Base-by-base conservation (phyloP, 176 grass and related monocot species). In the Stipa capillata region DNA sequence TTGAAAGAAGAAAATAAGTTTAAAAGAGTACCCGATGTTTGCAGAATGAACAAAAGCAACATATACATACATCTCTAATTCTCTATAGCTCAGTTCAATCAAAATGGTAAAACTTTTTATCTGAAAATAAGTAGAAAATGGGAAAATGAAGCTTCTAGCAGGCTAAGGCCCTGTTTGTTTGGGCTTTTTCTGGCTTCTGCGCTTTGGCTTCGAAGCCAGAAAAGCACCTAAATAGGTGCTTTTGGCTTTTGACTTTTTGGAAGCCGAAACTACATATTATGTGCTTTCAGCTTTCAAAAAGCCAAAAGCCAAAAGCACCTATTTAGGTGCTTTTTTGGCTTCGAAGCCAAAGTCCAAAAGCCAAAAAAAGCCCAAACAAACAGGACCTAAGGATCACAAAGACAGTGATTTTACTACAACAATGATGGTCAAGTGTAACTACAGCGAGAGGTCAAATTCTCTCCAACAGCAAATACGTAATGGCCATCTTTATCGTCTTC, bases 401-500 rank as follows among this genome's bases (percentile, higher is more conserved):
- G 74, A 72, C 75, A 91, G 43, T 74, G 70, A 87, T 77, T 65
- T 78, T 76, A 80, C 56, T 83, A 45, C 65, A 91, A 73, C 53
- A 82, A 64, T 83, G 79, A 90, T 85, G 74, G 90, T 83, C 69
- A 79, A 90, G 91, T 91, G 83, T 90, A 87, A 97, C 93, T 97
- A 97, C 94, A 97, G 94, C 94, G 91, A 89, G 86, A 87, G 60
- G 94, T 91, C 73, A 97, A 93, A 85, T 91, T 91, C 87, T 97
- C 91, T 84, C 94, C 94, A 64, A 97, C 34, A 63, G 91, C 90
- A 93, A 93, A 97, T 86, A 93, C 37, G 70, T 97, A 97, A 87
- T 97, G 94, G 31, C 94, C 94, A 93, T 97, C 94, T 89, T 97
- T 97, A 89, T 97, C 91, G 61, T 97, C 94, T 89, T 82, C 86